phyloP scores from a whole-genome alignment of 306 rosid species.

The Rosa persica region DNA sequence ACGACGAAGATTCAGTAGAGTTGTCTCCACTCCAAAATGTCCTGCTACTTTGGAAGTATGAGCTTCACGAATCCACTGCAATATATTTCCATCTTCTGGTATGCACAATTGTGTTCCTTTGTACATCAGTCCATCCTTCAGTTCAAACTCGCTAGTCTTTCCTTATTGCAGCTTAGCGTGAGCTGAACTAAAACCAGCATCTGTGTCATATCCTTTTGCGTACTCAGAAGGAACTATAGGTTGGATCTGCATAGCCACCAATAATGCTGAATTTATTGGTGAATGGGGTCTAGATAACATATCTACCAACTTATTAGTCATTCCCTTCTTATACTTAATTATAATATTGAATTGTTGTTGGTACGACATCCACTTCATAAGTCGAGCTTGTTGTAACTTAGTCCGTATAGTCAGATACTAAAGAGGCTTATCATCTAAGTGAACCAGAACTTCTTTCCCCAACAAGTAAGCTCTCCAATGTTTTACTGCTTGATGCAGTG shows the following conservation, averaged over 20 bases:
- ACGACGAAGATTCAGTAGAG: background rate
- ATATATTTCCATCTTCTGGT: background rate
- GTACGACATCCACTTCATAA: conserved; percentile 17
- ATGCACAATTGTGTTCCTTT: background rate
- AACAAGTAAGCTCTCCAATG: conserved; percentile 7
- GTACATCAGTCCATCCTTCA: background rate
- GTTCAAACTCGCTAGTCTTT: background rate
- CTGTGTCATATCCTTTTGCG: background rate
- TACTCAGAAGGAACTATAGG: background rate
- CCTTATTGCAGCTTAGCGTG: background rate
- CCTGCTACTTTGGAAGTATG: conserved; percentile 5
- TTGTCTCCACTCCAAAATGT: conserved; percentile 12
- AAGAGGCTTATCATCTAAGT: background rate
- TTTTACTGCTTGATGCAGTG: background rate
- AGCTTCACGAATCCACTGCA: conserved; percentile 8
- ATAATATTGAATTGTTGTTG: background rate
- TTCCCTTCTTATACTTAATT: conserved; percentile 3
- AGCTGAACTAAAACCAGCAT: background rate
- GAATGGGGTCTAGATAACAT: background rate
- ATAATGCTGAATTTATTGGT: background rate
- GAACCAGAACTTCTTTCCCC: background rate
- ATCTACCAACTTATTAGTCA: conserved; percentile 9
- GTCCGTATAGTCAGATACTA: background rate
- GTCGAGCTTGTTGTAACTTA: conserved; percentile 2
- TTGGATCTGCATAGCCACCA: background rate